Conservation (phyloP, 805 yeast genomes). For the Sugiyamaella lignohabitans region DNA sequence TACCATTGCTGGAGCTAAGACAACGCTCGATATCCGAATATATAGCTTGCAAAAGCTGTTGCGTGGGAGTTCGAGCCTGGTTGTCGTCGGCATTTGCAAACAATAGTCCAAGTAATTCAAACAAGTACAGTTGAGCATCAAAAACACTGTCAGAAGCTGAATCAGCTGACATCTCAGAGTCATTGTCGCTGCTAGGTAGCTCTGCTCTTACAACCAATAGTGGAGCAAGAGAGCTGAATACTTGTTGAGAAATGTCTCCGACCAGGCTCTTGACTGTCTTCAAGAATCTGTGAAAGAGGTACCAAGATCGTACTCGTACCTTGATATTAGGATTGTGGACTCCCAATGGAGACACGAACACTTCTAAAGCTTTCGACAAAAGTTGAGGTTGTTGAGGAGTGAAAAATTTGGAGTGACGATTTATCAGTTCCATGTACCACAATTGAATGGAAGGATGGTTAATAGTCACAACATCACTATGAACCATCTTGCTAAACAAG, state of each 20-base stretch:
- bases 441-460: constrained; percentile 80
- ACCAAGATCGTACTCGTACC: constrained; percentile 86
- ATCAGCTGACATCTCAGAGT: constrained; percentile 46
- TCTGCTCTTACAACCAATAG: constrained; percentile 59
- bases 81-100: constrained; percentile 45
- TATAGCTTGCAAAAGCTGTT: constrained; percentile 65
- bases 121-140: constrained; percentile 72
- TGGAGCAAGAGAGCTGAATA: constrained; percentile 52
- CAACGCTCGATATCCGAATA: constrained; percentile 65
- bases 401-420: constrained; percentile 67
- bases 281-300: constrained; percentile 74
- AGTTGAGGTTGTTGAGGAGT: constrained; percentile 37
- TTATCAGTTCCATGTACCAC: constrained; percentile 75
- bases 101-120: constrained; percentile 79
- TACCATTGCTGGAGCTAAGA: constrained; percentile 8
- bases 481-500: constrained; percentile 47
- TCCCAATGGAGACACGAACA: constrained; percentile 76
- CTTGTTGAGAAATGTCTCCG: constrained; percentile 48
- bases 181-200: constrained; percentile 33
- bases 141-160: constrained; percentile 49
- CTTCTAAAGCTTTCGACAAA: constrained; percentile 53
- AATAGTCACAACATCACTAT: constrained; percentile 41
- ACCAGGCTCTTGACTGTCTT: constrained; percentile 66
- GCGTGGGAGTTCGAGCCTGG: constrained; percentile 42
- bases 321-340: constrained; percentile 66